Evolutionary conservation across 2,329 filamentous ascomycete species (phyloP), one percentile per base, ranked within the genome.

Genomic region (Tolypocladium paradoxum): DNA sequence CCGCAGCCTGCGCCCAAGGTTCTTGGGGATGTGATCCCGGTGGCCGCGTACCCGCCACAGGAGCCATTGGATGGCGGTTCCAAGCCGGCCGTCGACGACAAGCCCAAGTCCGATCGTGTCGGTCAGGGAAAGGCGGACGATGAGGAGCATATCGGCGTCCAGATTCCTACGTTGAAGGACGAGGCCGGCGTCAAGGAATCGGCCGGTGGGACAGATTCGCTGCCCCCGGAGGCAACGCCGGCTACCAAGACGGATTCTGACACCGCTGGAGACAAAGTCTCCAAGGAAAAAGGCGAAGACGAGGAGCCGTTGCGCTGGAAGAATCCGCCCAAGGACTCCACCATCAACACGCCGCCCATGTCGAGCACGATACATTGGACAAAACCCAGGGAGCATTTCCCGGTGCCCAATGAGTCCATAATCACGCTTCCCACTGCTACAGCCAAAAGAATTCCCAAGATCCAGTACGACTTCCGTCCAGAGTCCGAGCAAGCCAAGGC

Each of bases 371-470:
- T 83, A 33, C 85, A 90, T 62, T 97, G 92, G 92, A 72, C 72
- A 53, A 89, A 85, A 66, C 77, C 81, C 57, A 72, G 76, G 3
- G 90, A 95, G 66, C 78, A 87, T 64, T 97, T 88, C 69, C 91
- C 93, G 0, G 71, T 97, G 2, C 74, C 83, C 8, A 69, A 77
- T 3, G 80, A 83, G 54, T 84, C 86, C 20, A 74, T 95, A 52
- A 90, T 91, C 54, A 75, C 76, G 46, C 76, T 97, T 33, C 93
- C 93, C 2, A 85, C 82, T 1, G 88, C 83, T 43, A 76, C 77
- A 29, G 78, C 89, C 3, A 84, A 82, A 62, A 60, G 76, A 2
- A 85, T 96, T 18, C 89, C 90, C 2, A 81, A 76, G 61, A 84
- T 97, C 49, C 93, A 97, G 67, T 77, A 83, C 65, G 69, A 73